phyloP scores from a whole-genome alignment of 2,329 filamentous ascomycete genomes.

The Exutisphaerella laricina region DNA sequence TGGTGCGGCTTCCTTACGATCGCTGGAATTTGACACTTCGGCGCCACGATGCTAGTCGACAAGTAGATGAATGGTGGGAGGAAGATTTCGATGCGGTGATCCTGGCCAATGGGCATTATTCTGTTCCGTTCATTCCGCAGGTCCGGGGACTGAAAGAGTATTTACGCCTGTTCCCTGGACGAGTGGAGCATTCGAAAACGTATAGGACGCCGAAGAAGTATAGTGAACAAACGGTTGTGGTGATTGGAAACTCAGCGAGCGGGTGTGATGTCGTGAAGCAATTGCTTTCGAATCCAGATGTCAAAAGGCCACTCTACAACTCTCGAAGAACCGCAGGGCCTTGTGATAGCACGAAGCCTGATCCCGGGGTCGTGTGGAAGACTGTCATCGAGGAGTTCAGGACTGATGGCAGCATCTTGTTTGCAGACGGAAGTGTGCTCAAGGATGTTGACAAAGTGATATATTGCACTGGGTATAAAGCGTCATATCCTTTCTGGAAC shows the following conservation, averaged over 20 bases:
- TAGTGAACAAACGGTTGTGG: slow-evolving; percentile 22
- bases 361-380: slow-evolving; percentile 49
- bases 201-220: slow-evolving; percentile 23
- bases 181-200: slow-evolving; percentile 43
- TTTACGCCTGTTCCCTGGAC: slow-evolving; percentile 48
- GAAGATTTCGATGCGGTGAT: slow-evolving; percentile 43
- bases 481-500: slow-evolving; percentile 48
- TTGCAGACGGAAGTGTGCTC: slow-evolving; percentile 26
- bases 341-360: slow-evolving; percentile 49
- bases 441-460: slow-evolving; percentile 28
- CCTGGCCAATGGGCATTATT: slow-evolving; percentile 34
- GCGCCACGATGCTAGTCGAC: slow-evolving; percentile 40
- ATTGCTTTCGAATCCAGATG: slow-evolving; percentile 16
- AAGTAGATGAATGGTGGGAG: slow-evolving; percentile 51
- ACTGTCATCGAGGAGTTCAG: slow-evolving; percentile 45
- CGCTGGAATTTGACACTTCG: slow-evolving; percentile 48
- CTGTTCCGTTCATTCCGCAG: slow-evolving; percentile 36
- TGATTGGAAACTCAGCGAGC: slow-evolving; percentile 32
- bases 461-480: slow-evolving; percentile 37
- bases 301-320: slow-evolving; percentile 44
- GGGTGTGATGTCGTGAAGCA: slow-evolving; percentile 31
- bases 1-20: slow-evolving; percentile 35
- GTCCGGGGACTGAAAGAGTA: slow-evolving; percentile 50
- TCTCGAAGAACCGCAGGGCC: slow-evolving; percentile 46
- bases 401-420: slow-evolving; percentile 22